Evolutionary conservation across 225 moss, liverwort and hornwort genomes (phyloP).

Genomic region (Polytrichum formosum): DNA sequence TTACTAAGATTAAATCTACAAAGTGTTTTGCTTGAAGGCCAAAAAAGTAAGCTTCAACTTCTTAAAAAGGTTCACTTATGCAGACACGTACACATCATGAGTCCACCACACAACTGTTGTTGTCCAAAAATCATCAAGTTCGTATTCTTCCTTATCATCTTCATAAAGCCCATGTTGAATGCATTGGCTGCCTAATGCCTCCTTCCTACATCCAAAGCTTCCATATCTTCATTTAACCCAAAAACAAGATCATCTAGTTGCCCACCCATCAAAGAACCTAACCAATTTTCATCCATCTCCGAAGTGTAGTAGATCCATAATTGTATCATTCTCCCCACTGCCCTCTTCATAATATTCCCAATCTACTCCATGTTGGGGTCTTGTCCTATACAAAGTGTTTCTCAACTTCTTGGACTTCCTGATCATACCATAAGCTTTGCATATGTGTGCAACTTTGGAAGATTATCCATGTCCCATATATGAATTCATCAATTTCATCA

Average conservation of each 20-base stretch:
- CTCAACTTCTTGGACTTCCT: constrained; percentile 60
- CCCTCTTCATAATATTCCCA: constrained; percentile 50
- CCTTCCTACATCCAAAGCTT: constrained; percentile 9
- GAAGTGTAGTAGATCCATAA: constrained; percentile 35
- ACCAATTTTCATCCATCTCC: constrained; percentile 13
- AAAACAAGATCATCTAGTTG: constrained; percentile 24
- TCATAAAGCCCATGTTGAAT: constrained; percentile 71
- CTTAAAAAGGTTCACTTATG: too few species aligned
- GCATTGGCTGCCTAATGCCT: constrained; percentile 35
- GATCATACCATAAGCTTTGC: constrained; percentile 76
- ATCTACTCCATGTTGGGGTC: constrained; percentile 39
- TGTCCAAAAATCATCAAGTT: constrained; percentile 65
- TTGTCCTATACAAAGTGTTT: constrained; percentile 26
- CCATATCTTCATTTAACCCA: constrained; percentile 21
- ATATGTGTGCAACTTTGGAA: too few species aligned
- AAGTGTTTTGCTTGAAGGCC: too few species aligned
- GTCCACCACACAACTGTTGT: constrained; percentile 26
- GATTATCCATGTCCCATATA: too few species aligned
- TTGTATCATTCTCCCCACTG: constrained; percentile 5
- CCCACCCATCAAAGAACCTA: constrained; percentile 13
- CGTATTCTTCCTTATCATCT: constrained; percentile 47
- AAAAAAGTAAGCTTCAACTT: too few species aligned
- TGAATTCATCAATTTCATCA: too few species aligned
- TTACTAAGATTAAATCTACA: too few species aligned
- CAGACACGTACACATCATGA: constrained; percentile 29